phyloP scores from a whole-genome alignment of 331 rosid genomes.

The Quercus tomentella region DNA sequence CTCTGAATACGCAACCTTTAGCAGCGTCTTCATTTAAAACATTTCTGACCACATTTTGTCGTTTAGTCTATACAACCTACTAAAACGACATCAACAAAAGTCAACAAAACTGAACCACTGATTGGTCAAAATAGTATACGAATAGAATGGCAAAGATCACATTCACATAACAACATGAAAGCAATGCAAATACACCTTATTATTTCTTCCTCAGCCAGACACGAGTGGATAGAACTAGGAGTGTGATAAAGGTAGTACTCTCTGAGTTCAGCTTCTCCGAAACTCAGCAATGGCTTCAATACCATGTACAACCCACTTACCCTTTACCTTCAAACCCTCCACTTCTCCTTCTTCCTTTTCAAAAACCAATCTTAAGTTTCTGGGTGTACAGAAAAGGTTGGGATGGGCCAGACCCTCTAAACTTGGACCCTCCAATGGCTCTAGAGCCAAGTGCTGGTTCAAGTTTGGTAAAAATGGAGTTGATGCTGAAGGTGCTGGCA shows the following conservation, averaged over 20 bases:
- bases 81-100: too few species aligned
- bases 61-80: too few species aligned
- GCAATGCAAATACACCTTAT: not conserved
- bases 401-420: conserved; percentile 35
- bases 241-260: not conserved
- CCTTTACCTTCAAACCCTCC: conserved; percentile 32
- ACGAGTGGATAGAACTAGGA: conserved; percentile 43
- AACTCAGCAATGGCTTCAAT: conserved; percentile 70
- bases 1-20: too few species aligned
- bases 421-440: conserved; percentile 87
- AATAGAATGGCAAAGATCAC: not conserved
- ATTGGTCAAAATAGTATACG: not conserved
- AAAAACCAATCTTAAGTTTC: conserved; percentile 44
- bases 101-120: too few species aligned
- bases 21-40: too few species aligned
- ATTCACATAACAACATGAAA: not conserved
- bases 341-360: conserved; percentile 23
- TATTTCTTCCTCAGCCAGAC: conserved; percentile 5
- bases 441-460: conserved; percentile 78
- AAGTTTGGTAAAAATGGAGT: conserved; percentile 79
- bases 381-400: conserved; percentile 34
- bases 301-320: conserved; percentile 46
- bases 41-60: too few species aligned
- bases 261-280: not conserved
- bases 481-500: conserved; percentile 96